A percentile compares a stretch with the other conserved stretches of the same genome.
Conservation (phyloP, 805 yeast genomes). For the Grigorovia yakushimaensis region DNA sequence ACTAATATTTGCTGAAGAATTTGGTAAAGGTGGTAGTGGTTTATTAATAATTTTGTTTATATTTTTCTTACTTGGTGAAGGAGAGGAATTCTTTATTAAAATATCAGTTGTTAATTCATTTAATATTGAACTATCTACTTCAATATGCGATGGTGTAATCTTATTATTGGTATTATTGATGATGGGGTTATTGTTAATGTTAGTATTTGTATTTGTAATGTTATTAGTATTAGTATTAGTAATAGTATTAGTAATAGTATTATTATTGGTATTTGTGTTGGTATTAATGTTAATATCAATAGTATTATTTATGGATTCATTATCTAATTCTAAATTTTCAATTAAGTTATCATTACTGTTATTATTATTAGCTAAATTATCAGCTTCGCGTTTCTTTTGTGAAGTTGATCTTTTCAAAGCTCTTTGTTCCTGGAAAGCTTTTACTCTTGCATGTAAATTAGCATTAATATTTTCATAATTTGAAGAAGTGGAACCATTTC, state of each 20-base stretch:
- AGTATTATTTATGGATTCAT: neutral
- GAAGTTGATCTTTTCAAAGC: slow-evolving; percentile 35
- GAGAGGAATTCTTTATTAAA: neutral
- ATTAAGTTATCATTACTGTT: neutral
- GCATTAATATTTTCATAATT: slow-evolving; percentile 41
- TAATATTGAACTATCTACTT: neutral
- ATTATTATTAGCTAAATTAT: neutral
- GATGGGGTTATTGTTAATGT: no score
- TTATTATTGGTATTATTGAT: neutral
- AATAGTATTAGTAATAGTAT: neutral
- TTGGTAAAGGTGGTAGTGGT: slow-evolving; percentile 36
- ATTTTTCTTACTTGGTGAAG: slow-evolving; percentile 7
- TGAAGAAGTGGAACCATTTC: slow-evolving; percentile 21
- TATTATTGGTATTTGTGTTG: neutral
- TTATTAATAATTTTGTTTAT: slow-evolving; percentile 29
- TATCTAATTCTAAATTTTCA: no score
- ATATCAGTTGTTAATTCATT: neutral
- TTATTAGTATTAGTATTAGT: slow-evolving; percentile 8
- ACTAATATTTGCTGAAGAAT: neutral
- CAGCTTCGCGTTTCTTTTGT: slow-evolving; percentile 6
- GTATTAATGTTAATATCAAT: neutral
- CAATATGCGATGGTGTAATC: neutral
- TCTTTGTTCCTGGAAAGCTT: slow-evolving; percentile 82
- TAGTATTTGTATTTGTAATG: neutral
- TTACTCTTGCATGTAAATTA: slow-evolving; percentile 75